Conservation (phyloP, 345 rosid species). For the Nephelium lappaceum region DNA sequence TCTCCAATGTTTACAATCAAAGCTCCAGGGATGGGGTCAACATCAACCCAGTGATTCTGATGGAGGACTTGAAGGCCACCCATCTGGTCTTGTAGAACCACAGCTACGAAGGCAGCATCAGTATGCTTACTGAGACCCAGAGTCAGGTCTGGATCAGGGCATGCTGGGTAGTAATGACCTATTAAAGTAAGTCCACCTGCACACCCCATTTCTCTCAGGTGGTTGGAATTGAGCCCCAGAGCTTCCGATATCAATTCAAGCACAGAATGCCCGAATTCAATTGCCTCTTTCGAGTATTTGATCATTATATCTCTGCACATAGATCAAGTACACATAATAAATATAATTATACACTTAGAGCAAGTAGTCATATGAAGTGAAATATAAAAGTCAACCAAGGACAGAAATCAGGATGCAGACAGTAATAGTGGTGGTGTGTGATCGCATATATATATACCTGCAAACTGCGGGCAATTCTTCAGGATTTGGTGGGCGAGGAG, state of each 20-base stretch:
- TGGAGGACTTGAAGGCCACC: slow-evolving; percentile 32
- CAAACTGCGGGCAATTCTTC: slow-evolving; percentile 51
- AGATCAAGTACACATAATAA: neutral
- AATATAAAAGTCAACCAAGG: no score
- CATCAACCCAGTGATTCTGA: slow-evolving; percentile 21
- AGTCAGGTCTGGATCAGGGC: slow-evolving; percentile 37
- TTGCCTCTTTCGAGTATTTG: slow-evolving; percentile 38
- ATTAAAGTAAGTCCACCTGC: slow-evolving; percentile 4
- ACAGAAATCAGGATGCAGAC: neutral
- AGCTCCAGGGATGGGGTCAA: slow-evolving; percentile 17
- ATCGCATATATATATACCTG: slow-evolving; percentile 32
- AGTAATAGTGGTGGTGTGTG: neutral
- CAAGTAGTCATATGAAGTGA: no score
- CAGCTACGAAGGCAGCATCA: slow-evolving; percentile 20
- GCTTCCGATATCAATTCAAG: slow-evolving; percentile 36
- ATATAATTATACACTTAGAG: no score
- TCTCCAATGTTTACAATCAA: slow-evolving; percentile 31
- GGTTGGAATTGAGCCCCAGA: slow-evolving; percentile 22
- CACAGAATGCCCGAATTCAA: slow-evolving; percentile 29
- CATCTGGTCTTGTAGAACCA: slow-evolving; percentile 9
- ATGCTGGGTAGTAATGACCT: slow-evolving; percentile 36
- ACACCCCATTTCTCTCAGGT: slow-evolving; percentile 29
- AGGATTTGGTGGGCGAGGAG: slow-evolving; percentile 38
- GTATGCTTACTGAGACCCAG: slow-evolving; percentile 24
- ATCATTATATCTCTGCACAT: slow-evolving; percentile 36